Conservation (phyloP, 2,329 filamentous ascomycete species). For the Kalaharituber pfeilii region DNA sequence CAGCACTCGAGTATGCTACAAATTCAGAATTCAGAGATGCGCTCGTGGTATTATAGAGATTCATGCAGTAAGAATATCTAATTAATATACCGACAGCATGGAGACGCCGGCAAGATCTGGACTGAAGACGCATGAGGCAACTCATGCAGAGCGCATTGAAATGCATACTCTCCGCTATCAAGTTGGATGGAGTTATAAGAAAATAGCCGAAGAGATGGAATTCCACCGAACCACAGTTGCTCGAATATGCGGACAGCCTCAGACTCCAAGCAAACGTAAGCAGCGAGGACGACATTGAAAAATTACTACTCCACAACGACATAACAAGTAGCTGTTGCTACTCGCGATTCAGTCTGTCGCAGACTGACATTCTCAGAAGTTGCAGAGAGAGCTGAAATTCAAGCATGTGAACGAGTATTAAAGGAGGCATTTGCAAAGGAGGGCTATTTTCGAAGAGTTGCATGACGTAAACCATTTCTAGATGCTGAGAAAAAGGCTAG, state of each 20-base stretch:
- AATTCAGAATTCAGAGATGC: neutral
- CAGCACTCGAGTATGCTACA: neutral
- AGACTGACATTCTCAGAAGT: slow-evolving; percentile 1
- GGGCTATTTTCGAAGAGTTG: neutral
- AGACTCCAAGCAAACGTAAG: neutral
- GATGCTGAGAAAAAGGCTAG: neutral
- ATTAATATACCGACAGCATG: neutral
- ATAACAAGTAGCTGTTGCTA: neutral
- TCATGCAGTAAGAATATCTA: neutral
- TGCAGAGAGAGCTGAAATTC: neutral
- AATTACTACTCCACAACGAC: neutral
- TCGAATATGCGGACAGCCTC: neutral
- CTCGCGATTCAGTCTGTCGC: neutral
- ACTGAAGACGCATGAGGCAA: neutral
- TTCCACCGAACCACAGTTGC: neutral
- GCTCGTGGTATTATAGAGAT: too few species aligned
- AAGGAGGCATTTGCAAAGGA: neutral
- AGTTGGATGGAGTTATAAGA: neutral
- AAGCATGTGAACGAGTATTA: neutral
- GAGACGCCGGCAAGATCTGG: neutral
- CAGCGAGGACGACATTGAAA: neutral
- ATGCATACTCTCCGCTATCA: neutral
- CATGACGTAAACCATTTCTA: neutral
- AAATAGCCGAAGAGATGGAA: neutral
- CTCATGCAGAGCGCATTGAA: neutral